Base-by-base conservation (phyloP, 331 rosid species). In the Quercus lobata region DNA sequence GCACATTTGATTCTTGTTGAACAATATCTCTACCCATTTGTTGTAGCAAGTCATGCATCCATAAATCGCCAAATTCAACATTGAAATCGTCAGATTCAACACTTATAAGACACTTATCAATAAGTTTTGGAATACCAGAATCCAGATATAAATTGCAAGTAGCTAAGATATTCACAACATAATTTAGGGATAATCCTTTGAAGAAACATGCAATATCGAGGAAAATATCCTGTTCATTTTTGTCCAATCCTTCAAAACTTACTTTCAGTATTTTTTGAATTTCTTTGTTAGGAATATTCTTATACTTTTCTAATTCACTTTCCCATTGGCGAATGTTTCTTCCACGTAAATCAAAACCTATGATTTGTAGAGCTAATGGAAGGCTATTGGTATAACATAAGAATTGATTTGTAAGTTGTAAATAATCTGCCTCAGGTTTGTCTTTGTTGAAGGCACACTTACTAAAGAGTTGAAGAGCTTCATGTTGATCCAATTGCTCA, bases 11-110 rank as follows among this genome's bases (percentile, higher is more conserved):
- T 15, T 72, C 70, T 1, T 66, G 68, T 5, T 55, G 44, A 14
- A 76, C 79, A 56, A 84, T 56, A n/a, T 84, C 76, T 63, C 49
- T 65, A 5, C 76, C 84, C 87, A 76, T 80, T 21, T 65, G 34
- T 52, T 71, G 68, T 21, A 80, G 18, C 7, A 72, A 30, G 24
- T 71, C 78, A 75, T 83, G 87, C 78, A 84, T 77, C 5, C 11
- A 25, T 24, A 83, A 35, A 5, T 27, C 1, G 2, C n/a, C 58
- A 65, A 18, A 68, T 69, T 46, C 2, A 37, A 2, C 29, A 27
- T 27, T 27, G 29, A 27, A 27, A 27, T 27, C 29, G 29, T 27
- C 29, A 2, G 29, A 27, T 27, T 27, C 29, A 27, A 27, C 29
- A 27, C 19, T 49, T 49, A 63, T 5, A 10, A 63, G 73, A 19